Evolutionary conservation across 805 yeast genomes (phyloP).

Genomic region (Kluyveromyces dobzhanskii): DNA sequence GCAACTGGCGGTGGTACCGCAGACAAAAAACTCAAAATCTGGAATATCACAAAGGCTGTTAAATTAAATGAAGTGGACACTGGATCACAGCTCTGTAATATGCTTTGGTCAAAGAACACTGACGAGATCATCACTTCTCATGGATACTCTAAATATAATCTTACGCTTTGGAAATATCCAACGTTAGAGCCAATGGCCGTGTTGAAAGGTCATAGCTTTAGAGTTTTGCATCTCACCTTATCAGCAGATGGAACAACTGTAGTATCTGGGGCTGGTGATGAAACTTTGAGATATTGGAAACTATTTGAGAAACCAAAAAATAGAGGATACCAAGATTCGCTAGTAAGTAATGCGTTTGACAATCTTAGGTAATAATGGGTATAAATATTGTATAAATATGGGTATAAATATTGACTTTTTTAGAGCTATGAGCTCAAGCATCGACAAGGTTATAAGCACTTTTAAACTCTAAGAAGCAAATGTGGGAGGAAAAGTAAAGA

Average conservation of each 20-base stretch:
- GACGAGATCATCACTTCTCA: constrained; percentile 92
- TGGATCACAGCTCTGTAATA: constrained; percentile 92
- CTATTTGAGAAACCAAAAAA: constrained; percentile 71
- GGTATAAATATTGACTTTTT: no score
- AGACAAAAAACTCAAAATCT: constrained; percentile 79
- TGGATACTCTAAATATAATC: constrained; percentile 85
- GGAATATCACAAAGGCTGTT: constrained; percentile 81
- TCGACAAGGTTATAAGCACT: no score
- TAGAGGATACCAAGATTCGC: constrained; percentile 52
- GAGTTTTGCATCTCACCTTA: constrained; percentile 82
- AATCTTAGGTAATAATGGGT: constrained; percentile 47
- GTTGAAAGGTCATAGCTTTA: constrained; percentile 85
- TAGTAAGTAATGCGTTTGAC: constrained; percentile 64
- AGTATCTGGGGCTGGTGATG: constrained; percentile 98
- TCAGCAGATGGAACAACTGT: constrained; percentile 96
- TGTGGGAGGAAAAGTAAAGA: no score
- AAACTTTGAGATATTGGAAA: constrained; percentile 92
- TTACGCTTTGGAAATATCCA: constrained; percentile 90
- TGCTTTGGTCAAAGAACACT: constrained; percentile 87
- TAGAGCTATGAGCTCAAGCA: no score
- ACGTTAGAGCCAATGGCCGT: constrained; percentile 87
- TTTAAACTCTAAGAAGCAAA: no score
- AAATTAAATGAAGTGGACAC: constrained; percentile 79
- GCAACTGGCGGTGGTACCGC: constrained; percentile 98
- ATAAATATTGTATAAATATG: no score